These are phyloP conservation scores for Pleodorina starrii DNA, from an alignment of 139 green algal genomes.

Conservation along the genomic window DNA sequence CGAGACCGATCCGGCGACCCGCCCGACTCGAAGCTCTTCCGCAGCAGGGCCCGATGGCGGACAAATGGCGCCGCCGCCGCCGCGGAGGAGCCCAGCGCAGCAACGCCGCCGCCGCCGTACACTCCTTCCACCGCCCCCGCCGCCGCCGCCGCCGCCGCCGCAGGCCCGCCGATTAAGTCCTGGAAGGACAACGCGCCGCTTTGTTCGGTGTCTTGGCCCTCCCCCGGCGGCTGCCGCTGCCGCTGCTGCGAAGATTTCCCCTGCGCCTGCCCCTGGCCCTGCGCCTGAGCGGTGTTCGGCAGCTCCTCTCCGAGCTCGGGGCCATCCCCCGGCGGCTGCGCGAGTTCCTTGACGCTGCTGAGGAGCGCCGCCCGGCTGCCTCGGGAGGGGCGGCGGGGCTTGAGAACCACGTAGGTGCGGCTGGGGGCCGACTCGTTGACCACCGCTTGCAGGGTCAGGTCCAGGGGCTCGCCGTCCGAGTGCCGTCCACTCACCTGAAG, in stretches of 20 bases:
- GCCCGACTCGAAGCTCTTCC: constrained; percentile 1
- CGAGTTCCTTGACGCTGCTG: neutral
- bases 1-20: neutral
- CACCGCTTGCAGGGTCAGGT: constrained; percentile 35
- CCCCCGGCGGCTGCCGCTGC: neutral
- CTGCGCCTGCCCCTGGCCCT: neutral
- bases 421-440: constrained; percentile 14
- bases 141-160: neutral
- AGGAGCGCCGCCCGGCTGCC: constrained; percentile 30
- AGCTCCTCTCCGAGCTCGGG: neutral
- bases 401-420: constrained; percentile 35
- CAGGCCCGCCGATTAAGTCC: neutral
- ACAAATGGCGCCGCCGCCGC: neutral
- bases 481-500: neutral
- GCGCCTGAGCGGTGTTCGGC: neutral
- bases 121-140: neutral
- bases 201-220: neutral
- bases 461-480: neutral
- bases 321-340: neutral
- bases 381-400: neutral
- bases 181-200: neutral
- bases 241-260: neutral
- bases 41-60: neutral
- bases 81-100: neutral
- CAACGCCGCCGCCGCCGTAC: too few species aligned